Evolutionary conservation across 495 filamentous ascomycete species (phyloP), one percentile per base, ranked within the genome.

Genomic region (Cenococcum geophilum): DNA sequence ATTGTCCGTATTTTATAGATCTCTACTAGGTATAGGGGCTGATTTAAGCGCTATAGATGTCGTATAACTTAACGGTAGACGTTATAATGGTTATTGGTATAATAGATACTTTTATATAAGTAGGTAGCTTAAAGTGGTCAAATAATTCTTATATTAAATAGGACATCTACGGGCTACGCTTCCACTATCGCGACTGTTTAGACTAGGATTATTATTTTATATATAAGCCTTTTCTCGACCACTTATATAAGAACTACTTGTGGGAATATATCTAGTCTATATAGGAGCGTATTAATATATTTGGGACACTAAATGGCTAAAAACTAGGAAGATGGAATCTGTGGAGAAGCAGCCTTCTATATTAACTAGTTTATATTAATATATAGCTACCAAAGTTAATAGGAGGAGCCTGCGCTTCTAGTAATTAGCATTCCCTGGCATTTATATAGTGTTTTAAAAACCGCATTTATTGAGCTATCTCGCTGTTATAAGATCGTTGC

Each of bases 161-260:
- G 54, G 54, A 56, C 54, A 56, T 56, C 21, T 56, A 56, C n/a
- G 54, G 54, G 32, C 54, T 34, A 14, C 54, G 54, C 22, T 56
- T 56, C 32, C 54, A 56, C n/a, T 56, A 34, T 37, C 54, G 23
- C 54, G 40, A 23, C 35, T 56, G 54, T n/a, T 34, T 18, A 56
- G 34, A 56, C 32, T 37, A 4, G 14, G 32, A 56, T 37, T 56
- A 56, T 40, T 56, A 34, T 56, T 56, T 56, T 18, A 56, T 56
- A 34, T 56, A 34, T 22, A 56, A 56, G 32, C 54, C 54, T 22
- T 56, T 56, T 21, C 40, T 56, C 9, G 54, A 37, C 21, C 12
- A 21, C 40, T 14, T 56, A 37, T 34, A 56, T 35, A 56, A 3
- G 21, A 22, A 56, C 22, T 34, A 56, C 21, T 23, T 16, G 21